Evolutionary conservation across 768 basidiomycete species (phyloP).

Genomic region (Infundibulicybe gibba): DNA sequence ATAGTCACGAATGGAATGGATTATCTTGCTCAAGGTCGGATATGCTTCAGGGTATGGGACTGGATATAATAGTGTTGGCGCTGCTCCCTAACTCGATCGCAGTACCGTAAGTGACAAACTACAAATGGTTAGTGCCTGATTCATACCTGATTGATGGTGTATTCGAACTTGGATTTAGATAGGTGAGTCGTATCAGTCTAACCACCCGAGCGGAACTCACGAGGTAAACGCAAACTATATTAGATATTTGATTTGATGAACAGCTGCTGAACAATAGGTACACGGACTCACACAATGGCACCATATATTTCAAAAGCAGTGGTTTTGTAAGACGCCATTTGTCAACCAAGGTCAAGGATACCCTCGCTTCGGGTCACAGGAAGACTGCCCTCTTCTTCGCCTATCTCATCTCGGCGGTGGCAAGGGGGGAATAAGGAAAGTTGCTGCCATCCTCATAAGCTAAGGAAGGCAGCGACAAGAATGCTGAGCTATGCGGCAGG

Average conservation of each 20-base stretch:
- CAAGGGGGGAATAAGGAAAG: conserved; percentile 41
- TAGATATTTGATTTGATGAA: not conserved
- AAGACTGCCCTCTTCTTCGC: conserved; percentile 37
- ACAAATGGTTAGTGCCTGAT: not conserved
- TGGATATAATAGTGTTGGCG: conserved; percentile 87
- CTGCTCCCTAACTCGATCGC: conserved; percentile 68
- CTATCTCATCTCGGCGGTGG: conserved; percentile 33
- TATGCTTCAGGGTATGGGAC: conserved; percentile 62
- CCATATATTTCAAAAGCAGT: conserved; percentile 79
- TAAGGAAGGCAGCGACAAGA: conserved; percentile 36
- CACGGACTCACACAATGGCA: conserved; percentile 78
- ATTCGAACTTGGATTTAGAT: conserved; percentile 68
- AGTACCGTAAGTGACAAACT: not conserved
- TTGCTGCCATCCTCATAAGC: conserved; percentile 31
- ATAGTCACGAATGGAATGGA: conserved; percentile 85
- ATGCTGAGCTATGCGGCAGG: conserved; percentile 58
- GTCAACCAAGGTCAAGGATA: conserved; percentile 61
- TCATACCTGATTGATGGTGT: conserved; percentile 82
- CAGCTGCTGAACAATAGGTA: not conserved
- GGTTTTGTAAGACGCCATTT: conserved; percentile 84
- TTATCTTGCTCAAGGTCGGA: conserved; percentile 68
- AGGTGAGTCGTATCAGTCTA: conserved; percentile 1
- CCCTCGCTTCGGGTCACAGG: conserved; percentile 33
- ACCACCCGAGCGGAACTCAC: conserved; percentile 24
- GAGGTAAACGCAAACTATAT: conserved; percentile 37